A percentile compares a stretch with the other conserved stretches of the same genome.
Evolutionary conservation across 345 rosid genomes (phyloP).

Genomic region (Gossypium sturtianum): DNA sequence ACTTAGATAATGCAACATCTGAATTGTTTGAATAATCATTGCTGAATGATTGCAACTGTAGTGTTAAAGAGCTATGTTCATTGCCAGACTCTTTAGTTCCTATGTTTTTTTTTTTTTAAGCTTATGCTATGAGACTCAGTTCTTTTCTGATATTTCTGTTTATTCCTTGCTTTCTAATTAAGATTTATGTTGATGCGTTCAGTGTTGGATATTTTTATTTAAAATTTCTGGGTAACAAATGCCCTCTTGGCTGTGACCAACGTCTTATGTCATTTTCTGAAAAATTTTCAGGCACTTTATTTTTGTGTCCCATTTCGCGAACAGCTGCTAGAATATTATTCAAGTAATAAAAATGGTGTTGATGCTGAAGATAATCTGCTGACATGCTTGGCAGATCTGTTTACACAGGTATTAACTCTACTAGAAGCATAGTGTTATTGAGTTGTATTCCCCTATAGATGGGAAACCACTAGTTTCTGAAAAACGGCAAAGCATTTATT

Average conservation of each 20-base stretch:
- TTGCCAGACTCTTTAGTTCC: background rate
- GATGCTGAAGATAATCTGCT: constrained; percentile 95
- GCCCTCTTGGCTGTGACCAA: background rate
- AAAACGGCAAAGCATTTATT: too few species aligned
- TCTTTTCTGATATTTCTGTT: background rate
- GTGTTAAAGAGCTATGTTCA: background rate
- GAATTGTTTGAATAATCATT: background rate
- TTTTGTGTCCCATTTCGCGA: constrained; percentile 98
- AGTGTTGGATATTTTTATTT: background rate
- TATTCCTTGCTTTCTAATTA: background rate
- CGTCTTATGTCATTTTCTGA: background rate
- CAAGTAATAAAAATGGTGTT: constrained; percentile 55
- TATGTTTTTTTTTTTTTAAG: background rate
- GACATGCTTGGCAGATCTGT: constrained; percentile 94
- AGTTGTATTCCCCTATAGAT: background rate
- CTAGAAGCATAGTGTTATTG: background rate
- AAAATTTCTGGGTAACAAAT: background rate
- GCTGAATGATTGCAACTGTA: background rate
- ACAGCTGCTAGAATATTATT: constrained; percentile 90
- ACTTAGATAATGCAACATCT: background rate
- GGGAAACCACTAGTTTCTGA: background rate
- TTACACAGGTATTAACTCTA: constrained; percentile 59
- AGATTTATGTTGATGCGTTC: background rate
- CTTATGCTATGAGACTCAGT: background rate
- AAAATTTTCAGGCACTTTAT: constrained; percentile 74